Base-by-base conservation (phyloP, 352 stramenopile species). In the Globisporangium nodosum region DNA sequence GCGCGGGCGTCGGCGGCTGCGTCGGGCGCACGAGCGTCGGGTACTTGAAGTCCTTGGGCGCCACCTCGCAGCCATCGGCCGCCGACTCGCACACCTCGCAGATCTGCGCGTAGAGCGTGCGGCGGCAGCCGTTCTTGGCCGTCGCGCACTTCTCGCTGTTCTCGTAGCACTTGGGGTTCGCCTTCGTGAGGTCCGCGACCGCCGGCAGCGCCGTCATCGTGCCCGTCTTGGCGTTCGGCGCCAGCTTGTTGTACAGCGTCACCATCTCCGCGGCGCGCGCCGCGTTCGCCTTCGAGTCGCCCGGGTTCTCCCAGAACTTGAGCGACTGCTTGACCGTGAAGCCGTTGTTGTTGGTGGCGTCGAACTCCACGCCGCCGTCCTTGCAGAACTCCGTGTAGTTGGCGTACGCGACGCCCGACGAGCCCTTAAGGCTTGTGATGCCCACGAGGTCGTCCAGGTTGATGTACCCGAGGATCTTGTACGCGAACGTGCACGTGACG, bases 381-480 rank as follows among this genome's bases (percentile, higher is more conserved):
- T 80, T 53, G 56, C 80, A 92, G 49, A 88, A 92, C 59, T 88
- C 68, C 15, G 69, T 64, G 50, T 83, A 90, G 68, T 89, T 81
- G 33, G 56, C 49, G 68, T 85, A 90, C 52, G 20, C 68, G n/a
- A 57, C 66, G 16, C 52, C 62, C 0, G 45, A 42, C 21, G 65
- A 42, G 58, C 81, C 71, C 2, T 50, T 63, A 54, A 89, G 76
- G 40, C 54, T 61, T 2, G 82, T 90, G 69, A 92, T 92, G 49
- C 80, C 80, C 5, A 92, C 82, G 35, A 90, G 52, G 60, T 92
- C 82, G 49, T 92, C 82, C 40, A 92, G 73, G 5, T 74, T 70
- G 16, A 86, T 31, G 61, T 66, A 86, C 9, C 76, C 78, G 30
- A 88, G 58, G 27, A 88, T 77, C 56, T 85, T 67, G 69, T 79